Percentiles rank a stretch among this genome's conserved stretches.
Evolutionary conservation across 2,329 filamentous ascomycete genomes (phyloP).

Genomic region (Penicillium sp.): DNA sequence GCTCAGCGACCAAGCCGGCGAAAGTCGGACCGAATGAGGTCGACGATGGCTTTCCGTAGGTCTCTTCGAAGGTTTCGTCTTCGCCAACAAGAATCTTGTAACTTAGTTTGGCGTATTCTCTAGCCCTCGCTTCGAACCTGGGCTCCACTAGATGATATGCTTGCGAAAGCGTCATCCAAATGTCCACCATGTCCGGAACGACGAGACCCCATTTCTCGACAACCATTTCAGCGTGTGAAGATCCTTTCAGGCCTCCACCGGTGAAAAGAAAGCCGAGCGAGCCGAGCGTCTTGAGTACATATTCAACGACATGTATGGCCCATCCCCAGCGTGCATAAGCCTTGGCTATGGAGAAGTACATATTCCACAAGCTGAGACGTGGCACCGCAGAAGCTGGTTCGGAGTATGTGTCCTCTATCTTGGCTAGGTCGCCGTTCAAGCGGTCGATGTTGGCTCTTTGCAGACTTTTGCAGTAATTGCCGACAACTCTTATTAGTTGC

Average conservation of each 20-base stretch:
- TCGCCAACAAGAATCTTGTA: conserved; percentile 38
- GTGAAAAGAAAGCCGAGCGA: background rate
- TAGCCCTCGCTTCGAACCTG: conserved; percentile 20
- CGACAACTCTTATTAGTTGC: background rate
- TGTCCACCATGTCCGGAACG: conserved; percentile 22
- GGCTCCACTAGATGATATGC: conserved; percentile 25
- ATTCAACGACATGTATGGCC: background rate
- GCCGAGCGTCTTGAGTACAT: background rate
- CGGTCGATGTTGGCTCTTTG: background rate
- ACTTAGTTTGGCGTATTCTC: conserved; percentile 30
- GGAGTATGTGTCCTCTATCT: background rate
- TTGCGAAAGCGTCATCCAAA: conserved; percentile 27
- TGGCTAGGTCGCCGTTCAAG: background rate
- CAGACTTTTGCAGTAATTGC: background rate
- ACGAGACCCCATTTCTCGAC: conserved; percentile 31
- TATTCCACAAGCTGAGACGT: background rate
- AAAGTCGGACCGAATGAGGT: background rate
- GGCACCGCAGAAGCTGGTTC: background rate
- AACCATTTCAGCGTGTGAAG: background rate
- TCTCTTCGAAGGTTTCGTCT: conserved; percentile 30
- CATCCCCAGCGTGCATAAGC: background rate
- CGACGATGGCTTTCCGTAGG: conserved; percentile 7
- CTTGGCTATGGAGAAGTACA: background rate
- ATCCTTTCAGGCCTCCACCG: background rate
- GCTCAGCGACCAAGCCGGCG: background rate